Conservation (phyloP, 2,329 filamentous ascomycete genomes). For the Monilinia laxa region DNA sequence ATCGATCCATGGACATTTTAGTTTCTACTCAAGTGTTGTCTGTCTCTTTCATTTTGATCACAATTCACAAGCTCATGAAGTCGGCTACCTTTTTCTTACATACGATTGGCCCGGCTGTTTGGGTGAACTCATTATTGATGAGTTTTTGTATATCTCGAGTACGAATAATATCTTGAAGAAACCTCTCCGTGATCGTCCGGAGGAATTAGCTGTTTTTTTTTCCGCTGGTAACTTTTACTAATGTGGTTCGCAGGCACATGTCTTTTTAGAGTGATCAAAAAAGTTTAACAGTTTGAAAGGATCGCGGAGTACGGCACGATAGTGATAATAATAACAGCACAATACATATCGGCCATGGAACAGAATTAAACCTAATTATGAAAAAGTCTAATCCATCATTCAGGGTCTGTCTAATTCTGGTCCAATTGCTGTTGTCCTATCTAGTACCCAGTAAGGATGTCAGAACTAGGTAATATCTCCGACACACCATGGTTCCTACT, state of each 20-base stretch:
- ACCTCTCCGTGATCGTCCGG: slow-evolving; percentile 7
- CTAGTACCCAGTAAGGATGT: slow-evolving; percentile 6
- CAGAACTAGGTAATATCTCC: slow-evolving; percentile 22
- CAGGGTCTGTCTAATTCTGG: slow-evolving; percentile 2
- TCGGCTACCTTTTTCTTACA: not conserved
- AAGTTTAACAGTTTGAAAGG: not conserved
- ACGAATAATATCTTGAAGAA: not conserved
- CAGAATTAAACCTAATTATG: not conserved
- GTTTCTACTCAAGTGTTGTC: not conserved
- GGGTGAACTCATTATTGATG: not conserved
- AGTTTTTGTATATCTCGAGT: not conserved
- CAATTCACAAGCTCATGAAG: slow-evolving; percentile 2
- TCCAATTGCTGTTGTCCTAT: not conserved
- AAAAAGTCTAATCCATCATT: not conserved
- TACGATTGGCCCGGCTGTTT: not conserved
- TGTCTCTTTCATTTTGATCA: not conserved
- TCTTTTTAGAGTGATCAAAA: not conserved
- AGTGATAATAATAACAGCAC: not conserved
- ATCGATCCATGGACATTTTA: slow-evolving; percentile 14
- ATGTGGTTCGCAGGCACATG: not conserved
- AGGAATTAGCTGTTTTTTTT: not conserved
- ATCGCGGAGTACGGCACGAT: not conserved
- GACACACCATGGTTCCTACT: slow-evolving; percentile 8
- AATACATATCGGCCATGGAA: not conserved
- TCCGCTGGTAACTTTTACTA: not conserved